Conservation (phyloP, 75 land plant genomes). For the Cupressus sempervirens region DNA sequence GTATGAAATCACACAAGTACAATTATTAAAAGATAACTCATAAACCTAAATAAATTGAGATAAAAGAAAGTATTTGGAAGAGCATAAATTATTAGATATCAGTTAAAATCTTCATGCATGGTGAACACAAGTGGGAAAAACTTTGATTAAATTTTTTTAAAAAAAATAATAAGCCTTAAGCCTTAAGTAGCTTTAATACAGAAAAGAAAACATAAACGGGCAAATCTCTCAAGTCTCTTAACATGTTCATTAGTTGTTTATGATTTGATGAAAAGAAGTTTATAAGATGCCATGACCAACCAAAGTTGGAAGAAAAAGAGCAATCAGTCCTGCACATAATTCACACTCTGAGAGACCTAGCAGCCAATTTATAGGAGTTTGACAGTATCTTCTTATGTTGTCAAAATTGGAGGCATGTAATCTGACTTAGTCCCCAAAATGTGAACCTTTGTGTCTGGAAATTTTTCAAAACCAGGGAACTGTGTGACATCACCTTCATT, state of each 20-base stretch:
- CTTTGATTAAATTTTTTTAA: too few species aligned
- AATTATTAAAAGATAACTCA: too few species aligned
- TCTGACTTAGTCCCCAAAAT: slow-evolving; percentile 63
- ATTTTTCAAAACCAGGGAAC: slow-evolving; percentile 56
- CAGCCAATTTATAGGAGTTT: background rate
- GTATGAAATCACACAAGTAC: too few species aligned
- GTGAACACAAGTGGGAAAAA: too few species aligned
- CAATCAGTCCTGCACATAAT: background rate
- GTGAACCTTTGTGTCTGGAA: slow-evolving; percentile 83
- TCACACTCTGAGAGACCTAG: background rate
- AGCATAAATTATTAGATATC: too few species aligned
- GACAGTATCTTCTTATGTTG: slow-evolving; percentile 38
- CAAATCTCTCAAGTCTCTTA: background rate
- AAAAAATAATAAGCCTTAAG: too few species aligned
- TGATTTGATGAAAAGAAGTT: background rate
- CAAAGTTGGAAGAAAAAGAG: background rate
- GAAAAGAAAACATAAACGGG: background rate
- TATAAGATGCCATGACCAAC: background rate
- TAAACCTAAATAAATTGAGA: too few species aligned
- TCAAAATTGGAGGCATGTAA: slow-evolving; percentile 77
- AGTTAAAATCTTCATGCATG: too few species aligned
- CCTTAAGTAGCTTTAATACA: background rate
- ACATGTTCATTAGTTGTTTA: background rate
- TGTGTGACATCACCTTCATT: slow-evolving; percentile 58
- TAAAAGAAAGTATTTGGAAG: too few species aligned